Conservation (phyloP, 352 stramenopile genomes). For the Phytophthora aleatoria region DNA sequence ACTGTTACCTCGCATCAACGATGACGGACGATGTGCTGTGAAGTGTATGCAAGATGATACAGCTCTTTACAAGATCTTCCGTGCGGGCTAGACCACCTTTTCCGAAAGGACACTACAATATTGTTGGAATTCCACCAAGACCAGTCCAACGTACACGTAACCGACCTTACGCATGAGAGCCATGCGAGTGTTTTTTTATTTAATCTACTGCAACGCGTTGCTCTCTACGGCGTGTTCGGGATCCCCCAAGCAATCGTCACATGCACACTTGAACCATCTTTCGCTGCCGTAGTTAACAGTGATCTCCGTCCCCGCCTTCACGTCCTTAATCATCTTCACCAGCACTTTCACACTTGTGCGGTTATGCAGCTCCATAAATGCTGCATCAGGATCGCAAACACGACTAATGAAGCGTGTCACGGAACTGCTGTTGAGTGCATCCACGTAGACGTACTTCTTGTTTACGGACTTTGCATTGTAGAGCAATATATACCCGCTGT, state of each 20-base stretch:
- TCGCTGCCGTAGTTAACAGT: background rate
- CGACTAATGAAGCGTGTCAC: background rate
- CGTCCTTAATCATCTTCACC: background rate
- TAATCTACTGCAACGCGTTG: too few relatives aligned
- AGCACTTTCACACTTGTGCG: background rate
- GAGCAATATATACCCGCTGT: background rate
- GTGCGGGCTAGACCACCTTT: too few relatives aligned
- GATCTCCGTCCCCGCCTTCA: background rate
- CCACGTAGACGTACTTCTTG: background rate
- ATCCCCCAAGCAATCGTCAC: background rate
- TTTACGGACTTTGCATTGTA: background rate
- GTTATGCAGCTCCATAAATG: background rate
- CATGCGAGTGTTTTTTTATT: too few relatives aligned
- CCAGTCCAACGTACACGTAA: too few relatives aligned
- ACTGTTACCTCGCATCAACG: too few relatives aligned
- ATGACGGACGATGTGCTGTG: too few relatives aligned
- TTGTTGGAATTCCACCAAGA: too few relatives aligned
- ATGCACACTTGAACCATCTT: background rate
- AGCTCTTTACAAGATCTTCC: too few relatives aligned
- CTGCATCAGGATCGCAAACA: background rate
- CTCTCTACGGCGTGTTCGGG: too few relatives aligned
- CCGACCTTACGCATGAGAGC: too few relatives aligned
- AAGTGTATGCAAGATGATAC: too few relatives aligned
- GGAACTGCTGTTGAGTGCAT: background rate
- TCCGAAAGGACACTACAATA: too few relatives aligned